Evolutionary conservation across 2,329 filamentous ascomycete genomes (phyloP).

Genomic region (Aspergillus tanneri): DNA sequence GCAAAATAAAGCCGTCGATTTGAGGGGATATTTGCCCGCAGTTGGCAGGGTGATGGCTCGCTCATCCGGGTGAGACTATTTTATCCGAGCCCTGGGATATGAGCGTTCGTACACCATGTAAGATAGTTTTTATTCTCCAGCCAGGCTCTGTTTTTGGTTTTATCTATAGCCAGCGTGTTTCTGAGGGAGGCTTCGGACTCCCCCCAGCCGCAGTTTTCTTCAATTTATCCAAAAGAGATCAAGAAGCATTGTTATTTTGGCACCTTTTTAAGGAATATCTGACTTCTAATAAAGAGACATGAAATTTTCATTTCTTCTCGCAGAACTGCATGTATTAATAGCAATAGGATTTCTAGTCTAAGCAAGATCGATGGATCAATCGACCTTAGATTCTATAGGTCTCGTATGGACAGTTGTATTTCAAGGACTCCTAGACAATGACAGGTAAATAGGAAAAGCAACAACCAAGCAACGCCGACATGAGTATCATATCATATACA

Average conservation of each 20-base stretch:
- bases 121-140: not conserved
- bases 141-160: not conserved
- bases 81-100: not conserved
- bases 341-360: too few species aligned
- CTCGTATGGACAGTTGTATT: not conserved
- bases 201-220: too few species aligned
- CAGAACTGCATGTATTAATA: too few species aligned
- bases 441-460: constrained; percentile 2
- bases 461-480: constrained; percentile 8
- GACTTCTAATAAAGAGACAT: too few species aligned
- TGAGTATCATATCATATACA: constrained; percentile 8
- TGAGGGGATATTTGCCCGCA: too few species aligned
- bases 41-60: not conserved
- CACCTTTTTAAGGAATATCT: too few species aligned
- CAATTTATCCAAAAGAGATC: too few species aligned
- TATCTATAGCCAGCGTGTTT: not conserved
- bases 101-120: not conserved
- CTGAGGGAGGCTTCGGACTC: not conserved
- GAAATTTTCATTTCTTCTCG: too few species aligned
- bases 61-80: not conserved
- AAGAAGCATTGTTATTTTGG: too few species aligned
- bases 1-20: constrained; percentile 69
- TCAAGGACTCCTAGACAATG: too few species aligned
- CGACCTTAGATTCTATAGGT: too few species aligned
- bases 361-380: too few species aligned